Base-by-base conservation (phyloP, 148 eudicot species). In the Tetragonia tetragonoides region DNA sequence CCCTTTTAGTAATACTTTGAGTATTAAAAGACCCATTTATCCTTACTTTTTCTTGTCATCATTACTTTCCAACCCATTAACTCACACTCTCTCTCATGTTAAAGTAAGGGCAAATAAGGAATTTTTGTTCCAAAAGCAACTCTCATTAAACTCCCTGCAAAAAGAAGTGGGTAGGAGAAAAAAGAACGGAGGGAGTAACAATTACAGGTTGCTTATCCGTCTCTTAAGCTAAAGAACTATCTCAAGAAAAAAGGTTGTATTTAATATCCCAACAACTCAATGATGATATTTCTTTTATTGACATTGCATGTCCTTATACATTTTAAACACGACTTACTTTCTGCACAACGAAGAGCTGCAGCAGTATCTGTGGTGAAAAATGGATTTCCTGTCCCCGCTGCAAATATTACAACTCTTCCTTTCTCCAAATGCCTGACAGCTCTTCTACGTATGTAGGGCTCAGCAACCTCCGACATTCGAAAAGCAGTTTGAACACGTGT, bases 281-380 rank as follows among this genome's bases (percentile, higher is more conserved):
- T 39, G 17, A 51, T 40, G 15, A 18, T 51, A 70, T 49, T 1
- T n/a, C 21, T 3, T 1, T 39, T 17, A 20, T 0, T 3, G 5
- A 42, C 14, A 37, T 21, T 28, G 28, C 23, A 47, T n/a, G 51
- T 3, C 20, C 11, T 28, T 28, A 0, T 28, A 39, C 49, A 23
- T 6, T 54, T 40, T 12, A 63, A 71, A 64, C 24, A 47, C 7
- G 21, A 81, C 94, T 83, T 86, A 93, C 99, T 96, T 81, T 96
- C 98, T 21, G 99, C 99, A 86, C 93, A 91, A 61, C 99, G 95
- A 78, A 96, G 97, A 68, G 99, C 93, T n/a, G 99, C 99, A 86
- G 99, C 98, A 78, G 99, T 96, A 79, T 96, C 99, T 23, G 99
- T 96, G 3, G 99, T 96, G 91, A 96, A 96, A 89, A 96, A 96